Evolutionary conservation across 2,329 filamentous ascomycete genomes (phyloP).

Genomic region (Monilinia vaccinii-corymbosi): DNA sequence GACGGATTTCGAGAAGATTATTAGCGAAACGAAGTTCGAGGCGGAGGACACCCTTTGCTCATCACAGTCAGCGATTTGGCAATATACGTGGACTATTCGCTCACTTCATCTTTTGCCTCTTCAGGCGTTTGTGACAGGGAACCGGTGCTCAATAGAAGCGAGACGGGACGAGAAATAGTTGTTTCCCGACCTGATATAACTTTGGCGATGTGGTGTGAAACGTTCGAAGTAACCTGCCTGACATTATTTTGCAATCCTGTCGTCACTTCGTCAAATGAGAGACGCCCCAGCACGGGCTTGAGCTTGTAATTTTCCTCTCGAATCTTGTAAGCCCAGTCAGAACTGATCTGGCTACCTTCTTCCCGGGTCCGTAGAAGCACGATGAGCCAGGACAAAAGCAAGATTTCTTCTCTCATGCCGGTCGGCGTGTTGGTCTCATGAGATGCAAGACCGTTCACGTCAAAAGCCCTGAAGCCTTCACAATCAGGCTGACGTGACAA

Average conservation of each 20-base stretch:
- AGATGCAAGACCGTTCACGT: slow-evolving; percentile 26
- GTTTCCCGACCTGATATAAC: neutral
- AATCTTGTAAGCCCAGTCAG: slow-evolving; percentile 31
- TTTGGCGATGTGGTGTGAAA: slow-evolving; percentile 24
- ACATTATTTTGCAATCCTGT: slow-evolving; percentile 29
- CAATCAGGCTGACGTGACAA: slow-evolving; percentile 5
- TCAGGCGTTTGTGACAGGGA: slow-evolving; percentile 9
- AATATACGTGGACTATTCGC: slow-evolving; percentile 2
- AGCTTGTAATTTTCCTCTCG: slow-evolving; percentile 21
- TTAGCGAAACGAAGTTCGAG: slow-evolving; percentile 10
- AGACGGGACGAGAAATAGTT: neutral
- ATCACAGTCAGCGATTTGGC: neutral
- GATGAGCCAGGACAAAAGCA: slow-evolving; percentile 38
- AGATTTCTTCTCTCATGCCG: slow-evolving; percentile 33
- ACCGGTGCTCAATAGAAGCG: slow-evolving; percentile 15
- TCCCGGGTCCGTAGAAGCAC: slow-evolving; percentile 36
- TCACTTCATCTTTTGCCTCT: slow-evolving; percentile 23
- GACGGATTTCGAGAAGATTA: slow-evolving; percentile 30
- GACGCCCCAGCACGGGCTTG: slow-evolving; percentile 14
- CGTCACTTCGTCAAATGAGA: slow-evolving; percentile 31
- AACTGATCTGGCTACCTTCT: slow-evolving; percentile 29
- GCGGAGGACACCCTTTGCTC: neutral
- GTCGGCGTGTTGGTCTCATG: slow-evolving; percentile 25
- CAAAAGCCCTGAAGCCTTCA: slow-evolving; percentile 22
- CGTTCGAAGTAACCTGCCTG: slow-evolving; percentile 22